These are phyloP conservation scores for Annulohypoxylon bovei DNA, from an alignment of 495 filamentous ascomycete genomes.

Conservation along the genomic window DNA sequence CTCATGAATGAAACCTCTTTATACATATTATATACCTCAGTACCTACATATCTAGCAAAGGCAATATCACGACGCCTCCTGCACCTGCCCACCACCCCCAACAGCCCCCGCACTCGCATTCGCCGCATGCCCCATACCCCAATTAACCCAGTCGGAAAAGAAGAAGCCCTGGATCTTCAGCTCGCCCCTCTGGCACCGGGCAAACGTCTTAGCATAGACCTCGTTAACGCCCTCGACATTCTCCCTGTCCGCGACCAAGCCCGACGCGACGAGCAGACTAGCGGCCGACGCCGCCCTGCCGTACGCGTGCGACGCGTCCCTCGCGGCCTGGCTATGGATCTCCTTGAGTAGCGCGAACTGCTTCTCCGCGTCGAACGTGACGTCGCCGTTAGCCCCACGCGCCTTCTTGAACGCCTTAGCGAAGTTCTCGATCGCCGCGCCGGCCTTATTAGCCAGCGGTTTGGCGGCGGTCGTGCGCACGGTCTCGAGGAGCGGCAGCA, in stretches of 20 bases:
- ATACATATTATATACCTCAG: neutral
- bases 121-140: slow-evolving; percentile 63
- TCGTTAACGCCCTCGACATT: slow-evolving; percentile 47
- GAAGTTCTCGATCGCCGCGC: slow-evolving; percentile 72
- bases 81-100: neutral
- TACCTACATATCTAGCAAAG: too few species aligned
- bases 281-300: slow-evolving; percentile 59
- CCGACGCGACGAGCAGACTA: slow-evolving; percentile 58
- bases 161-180: slow-evolving; percentile 60
- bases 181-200: slow-evolving; percentile 55
- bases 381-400: slow-evolving; percentile 42
- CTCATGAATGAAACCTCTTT: too few species aligned
- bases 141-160: slow-evolving; percentile 66
- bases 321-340: slow-evolving; percentile 77
- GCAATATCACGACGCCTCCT: neutral
- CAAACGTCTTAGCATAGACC: slow-evolving; percentile 56
- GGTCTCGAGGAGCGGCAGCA: slow-evolving; percentile 66
- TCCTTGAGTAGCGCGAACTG: slow-evolving; percentile 67
- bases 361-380: slow-evolving; percentile 44
- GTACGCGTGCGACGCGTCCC: slow-evolving; percentile 63
- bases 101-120: slow-evolving; percentile 8
- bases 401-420: slow-evolving; percentile 74
- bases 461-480: slow-evolving; percentile 69
- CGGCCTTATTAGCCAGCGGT: slow-evolving; percentile 77
- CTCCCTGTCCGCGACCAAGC: slow-evolving; percentile 50